phyloP scores from a whole-genome alignment of 129 eudicot genomes.

The Rutidosis leptorrhynchoides region DNA sequence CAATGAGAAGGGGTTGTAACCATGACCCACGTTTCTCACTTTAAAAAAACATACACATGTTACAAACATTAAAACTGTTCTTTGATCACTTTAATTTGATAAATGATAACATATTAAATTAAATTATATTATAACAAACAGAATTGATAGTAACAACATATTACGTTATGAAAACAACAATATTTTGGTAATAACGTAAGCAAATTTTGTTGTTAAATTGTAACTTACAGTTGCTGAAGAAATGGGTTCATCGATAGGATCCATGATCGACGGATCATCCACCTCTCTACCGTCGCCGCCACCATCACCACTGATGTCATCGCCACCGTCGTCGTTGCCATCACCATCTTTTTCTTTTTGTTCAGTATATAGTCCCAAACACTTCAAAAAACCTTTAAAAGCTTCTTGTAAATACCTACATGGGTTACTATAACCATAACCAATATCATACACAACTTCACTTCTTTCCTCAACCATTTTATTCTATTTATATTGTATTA shows the following conservation, averaged over 20 bases:
- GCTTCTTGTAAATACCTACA: conserved; percentile 31
- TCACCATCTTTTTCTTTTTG: not conserved
- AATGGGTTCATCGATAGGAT: conserved; percentile 24
- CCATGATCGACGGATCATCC: conserved; percentile 24
- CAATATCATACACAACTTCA: conserved; percentile 29
- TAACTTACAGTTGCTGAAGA: conserved; percentile 22
- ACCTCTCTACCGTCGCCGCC: conserved; percentile 5
- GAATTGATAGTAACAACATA: too few relatives aligned
- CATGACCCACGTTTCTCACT: too few relatives aligned
- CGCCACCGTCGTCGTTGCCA: not conserved
- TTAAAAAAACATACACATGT: too few relatives aligned
- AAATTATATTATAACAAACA: too few relatives aligned
- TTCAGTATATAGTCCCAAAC: conserved; percentile 32
- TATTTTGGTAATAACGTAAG: too few relatives aligned
- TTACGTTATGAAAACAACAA: too few relatives aligned
- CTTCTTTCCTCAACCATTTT: conserved; percentile 29
- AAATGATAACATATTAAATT: too few relatives aligned
- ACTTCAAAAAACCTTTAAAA: conserved; percentile 30
- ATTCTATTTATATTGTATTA: not conserved
- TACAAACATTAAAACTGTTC: not conserved
- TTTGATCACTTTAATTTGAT: not conserved
- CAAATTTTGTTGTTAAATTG: not conserved
- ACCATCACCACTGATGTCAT: not conserved
- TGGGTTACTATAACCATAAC: conserved; percentile 29
- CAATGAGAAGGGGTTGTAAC: too few relatives aligned